Conservation (phyloP, 257 asterid species). For the Avicennia marina region DNA sequence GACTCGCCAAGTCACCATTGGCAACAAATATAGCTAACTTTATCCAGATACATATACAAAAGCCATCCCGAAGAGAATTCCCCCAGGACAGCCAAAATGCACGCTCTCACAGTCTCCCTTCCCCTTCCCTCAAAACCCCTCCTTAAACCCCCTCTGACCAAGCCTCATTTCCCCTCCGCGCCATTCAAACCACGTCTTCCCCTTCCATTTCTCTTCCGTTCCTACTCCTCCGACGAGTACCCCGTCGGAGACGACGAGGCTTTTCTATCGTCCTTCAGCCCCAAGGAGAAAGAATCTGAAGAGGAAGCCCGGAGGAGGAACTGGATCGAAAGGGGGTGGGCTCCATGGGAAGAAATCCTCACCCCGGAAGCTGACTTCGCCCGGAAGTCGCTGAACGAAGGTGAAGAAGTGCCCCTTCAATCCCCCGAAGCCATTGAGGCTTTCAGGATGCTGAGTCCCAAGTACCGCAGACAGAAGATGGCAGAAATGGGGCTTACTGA, state of each 20-base stretch:
- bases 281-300: constrained; percentile 80
- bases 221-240: constrained; percentile 71
- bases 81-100: too few species aligned
- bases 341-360: constrained; percentile 97
- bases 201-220: constrained; percentile 13
- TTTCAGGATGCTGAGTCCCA: constrained; percentile 73
- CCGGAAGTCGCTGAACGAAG: constrained; percentile 77
- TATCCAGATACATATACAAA: too few species aligned
- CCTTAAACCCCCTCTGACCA: constrained; percentile 46
- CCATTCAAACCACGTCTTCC: constrained; percentile 17
- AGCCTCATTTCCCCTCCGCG: constrained; percentile 16
- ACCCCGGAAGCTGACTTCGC: constrained; percentile 91
- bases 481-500: constrained; percentile 79
- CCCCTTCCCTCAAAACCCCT: constrained; percentile 62
- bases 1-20: too few species aligned
- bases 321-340: constrained; percentile 98
- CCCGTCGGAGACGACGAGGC: constrained; percentile 84
- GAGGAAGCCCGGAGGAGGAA: constrained; percentile 79
- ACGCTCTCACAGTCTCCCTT: too few species aligned
- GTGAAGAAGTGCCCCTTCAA: constrained; percentile 91
- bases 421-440: constrained; percentile 84
- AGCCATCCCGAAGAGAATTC: too few species aligned
- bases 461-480: constrained; percentile 53
- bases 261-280: constrained; percentile 59
- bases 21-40: too few species aligned